Evolutionary conservation across 805 yeast species (phyloP).

Genomic region (Ogataea saltuana): DNA sequence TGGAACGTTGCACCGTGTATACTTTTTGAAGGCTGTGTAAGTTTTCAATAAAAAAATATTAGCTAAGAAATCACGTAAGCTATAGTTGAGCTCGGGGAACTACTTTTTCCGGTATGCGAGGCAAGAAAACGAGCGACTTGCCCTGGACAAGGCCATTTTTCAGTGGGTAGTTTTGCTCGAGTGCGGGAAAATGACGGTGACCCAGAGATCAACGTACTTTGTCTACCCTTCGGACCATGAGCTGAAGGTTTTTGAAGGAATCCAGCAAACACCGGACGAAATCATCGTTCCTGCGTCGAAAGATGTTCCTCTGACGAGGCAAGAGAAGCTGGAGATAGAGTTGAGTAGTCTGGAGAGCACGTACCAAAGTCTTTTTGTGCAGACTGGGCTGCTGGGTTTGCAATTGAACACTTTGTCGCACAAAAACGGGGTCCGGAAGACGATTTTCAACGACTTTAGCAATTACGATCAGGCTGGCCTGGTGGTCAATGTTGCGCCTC

Average conservation of each 20-base stretch:
- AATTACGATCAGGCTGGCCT: constrained; percentile 22
- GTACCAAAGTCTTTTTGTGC: constrained; percentile 10
- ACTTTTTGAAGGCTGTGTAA: no score
- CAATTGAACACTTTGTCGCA: constrained; percentile 9
- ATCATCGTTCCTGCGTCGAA: constrained; percentile 23
- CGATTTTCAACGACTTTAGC: constrained; percentile 24
- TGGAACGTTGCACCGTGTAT: no score
- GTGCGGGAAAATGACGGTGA: constrained; percentile 11
- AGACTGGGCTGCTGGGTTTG: constrained; percentile 15
- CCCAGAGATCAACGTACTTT: constrained; percentile 25
- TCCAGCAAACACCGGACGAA: constrained; percentile 16
- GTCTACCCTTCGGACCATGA: constrained; percentile 19
- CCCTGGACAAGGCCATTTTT: neutral
- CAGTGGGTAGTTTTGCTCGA: neutral
- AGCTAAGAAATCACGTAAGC: no score
- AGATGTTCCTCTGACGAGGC: constrained; percentile 16
- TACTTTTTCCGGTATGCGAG: no score
- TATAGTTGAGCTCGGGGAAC: no score
- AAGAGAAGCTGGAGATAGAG: constrained; percentile 22
- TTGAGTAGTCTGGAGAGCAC: constrained; percentile 7
- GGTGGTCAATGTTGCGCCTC: constrained; percentile 33
- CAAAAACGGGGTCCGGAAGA: constrained; percentile 6
- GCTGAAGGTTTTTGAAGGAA: constrained; percentile 15
- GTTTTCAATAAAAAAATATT: no score
- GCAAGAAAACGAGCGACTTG: neutral